Conservation (phyloP, 2,329 filamentous ascomycete genomes). For the Xylariomycetidae sp. region DNA sequence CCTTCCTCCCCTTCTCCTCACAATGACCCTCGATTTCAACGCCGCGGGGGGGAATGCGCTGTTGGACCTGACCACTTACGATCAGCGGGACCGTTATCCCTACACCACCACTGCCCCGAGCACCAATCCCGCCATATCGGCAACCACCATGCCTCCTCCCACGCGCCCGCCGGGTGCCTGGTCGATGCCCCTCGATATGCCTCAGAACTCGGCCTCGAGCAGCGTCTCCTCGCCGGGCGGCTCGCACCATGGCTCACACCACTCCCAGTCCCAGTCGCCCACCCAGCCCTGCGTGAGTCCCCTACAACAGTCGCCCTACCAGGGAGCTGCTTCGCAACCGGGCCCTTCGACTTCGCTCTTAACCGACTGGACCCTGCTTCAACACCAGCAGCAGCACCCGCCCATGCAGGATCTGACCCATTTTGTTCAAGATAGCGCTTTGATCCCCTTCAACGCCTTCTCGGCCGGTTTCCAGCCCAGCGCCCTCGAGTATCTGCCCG, state of each 20-base stretch:
- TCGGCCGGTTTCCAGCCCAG: constrained; percentile 45
- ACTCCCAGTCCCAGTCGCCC: constrained; percentile 38
- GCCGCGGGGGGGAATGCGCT: constrained; percentile 52
- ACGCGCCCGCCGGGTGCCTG: constrained; percentile 38
- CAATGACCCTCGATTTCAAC: constrained; percentile 57
- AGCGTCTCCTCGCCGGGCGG: constrained; percentile 48
- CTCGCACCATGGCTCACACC: constrained; percentile 39
- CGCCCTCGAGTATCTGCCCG: constrained; percentile 55
- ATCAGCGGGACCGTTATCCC: constrained; percentile 52
- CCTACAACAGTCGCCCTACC: constrained; percentile 50
- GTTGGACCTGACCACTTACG: constrained; percentile 53
- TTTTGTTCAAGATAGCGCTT: constrained; percentile 50
- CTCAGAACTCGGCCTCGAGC: constrained; percentile 36
- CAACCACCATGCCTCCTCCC: constrained; percentile 32
- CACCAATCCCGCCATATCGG: constrained; percentile 31
- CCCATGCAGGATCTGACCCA: constrained; percentile 41
- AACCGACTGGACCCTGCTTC: constrained; percentile 57
- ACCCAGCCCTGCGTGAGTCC: constrained; percentile 46
- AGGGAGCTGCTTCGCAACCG: constrained; percentile 40
- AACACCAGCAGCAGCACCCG: constrained; percentile 45
- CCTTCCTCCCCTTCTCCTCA: constrained; percentile 29
- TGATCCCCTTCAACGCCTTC: constrained; percentile 51
- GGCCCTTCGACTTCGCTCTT: constrained; percentile 39
- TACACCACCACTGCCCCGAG: constrained; percentile 39
- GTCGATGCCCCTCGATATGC: constrained; percentile 49